Evolutionary conservation across 2,329 filamentous ascomycete species (phyloP), one percentile per base, ranked within the genome.

Genomic region (Ceratocystis huliohia): DNA sequence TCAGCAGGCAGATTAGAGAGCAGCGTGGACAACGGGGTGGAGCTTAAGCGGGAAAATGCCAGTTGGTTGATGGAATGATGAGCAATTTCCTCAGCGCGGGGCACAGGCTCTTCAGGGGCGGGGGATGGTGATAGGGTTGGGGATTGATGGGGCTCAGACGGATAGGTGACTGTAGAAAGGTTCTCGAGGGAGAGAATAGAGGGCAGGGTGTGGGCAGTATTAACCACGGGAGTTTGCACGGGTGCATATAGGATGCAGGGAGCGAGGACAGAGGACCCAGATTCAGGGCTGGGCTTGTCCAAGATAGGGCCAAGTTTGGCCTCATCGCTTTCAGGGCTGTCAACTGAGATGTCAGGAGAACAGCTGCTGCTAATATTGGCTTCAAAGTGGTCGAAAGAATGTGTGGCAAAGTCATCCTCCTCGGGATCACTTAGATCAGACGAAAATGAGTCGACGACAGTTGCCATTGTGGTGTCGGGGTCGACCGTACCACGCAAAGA

Each of bases 1-100:
- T 85, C 82, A 1, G 80, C 72, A 1, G 94, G 94, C 13, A 99
- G 85, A 73, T 96, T 89, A 74, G 85, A 87, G 78, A 96, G 81
- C 67, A 99, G 94, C 63, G 87, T 89, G 1, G 93, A 95, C 62
- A 97, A 81, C 3, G 94, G 93, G 30, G 91, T 94, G 0, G 92
- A 96, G 17, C 93, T 92, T 5, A 97, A 81, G 33, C 93, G 89
- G 1, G 94, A 96, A 76, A 90, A 99, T 41, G 94, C 94, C 37
- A 99, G 84, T 76, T 99, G 94, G 76, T 97, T 97, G 74, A 94
- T 83, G 69, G 96, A 86, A 74, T 99, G 94, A 75, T 96, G 96
- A 71, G 83, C 82, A 70, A 94, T 74, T 37, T 74, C 70, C 65
- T 80, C 75, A 53, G 78, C 45, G 69, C 67, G 46, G 69, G 68